Evolutionary conservation across 2,329 filamentous ascomycete genomes (phyloP).

Genomic region (Pezicula rhizophila): DNA sequence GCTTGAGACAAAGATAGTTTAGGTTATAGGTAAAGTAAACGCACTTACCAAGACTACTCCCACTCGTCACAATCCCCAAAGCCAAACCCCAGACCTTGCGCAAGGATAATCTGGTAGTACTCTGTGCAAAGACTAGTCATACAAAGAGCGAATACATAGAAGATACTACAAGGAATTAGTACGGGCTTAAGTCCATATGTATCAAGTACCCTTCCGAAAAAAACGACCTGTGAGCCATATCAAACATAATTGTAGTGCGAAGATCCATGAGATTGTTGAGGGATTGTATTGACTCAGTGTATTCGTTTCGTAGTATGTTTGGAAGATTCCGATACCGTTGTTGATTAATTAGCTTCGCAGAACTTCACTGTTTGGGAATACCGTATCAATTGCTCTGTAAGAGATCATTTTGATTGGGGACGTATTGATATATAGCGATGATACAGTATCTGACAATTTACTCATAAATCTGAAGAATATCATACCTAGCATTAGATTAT

Average conservation of each 20-base stretch:
- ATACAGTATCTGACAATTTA: no score
- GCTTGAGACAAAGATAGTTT: constrained; percentile 12
- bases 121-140: constrained; percentile 52
- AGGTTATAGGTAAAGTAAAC: no score
- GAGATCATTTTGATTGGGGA: no score
- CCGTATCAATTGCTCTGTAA: no score
- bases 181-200: constrained; percentile 53
- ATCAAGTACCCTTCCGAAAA: constrained; percentile 58
- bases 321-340: constrained; percentile 42
- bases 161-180: constrained; percentile 42
- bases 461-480: no score
- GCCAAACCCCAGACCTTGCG: constrained; percentile 39
- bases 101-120: constrained; percentile 47
- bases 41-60: constrained; percentile 46
- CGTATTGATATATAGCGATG: no score
- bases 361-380: no score
- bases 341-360: no score
- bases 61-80: constrained; percentile 40
- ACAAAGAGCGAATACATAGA: constrained; percentile 56
- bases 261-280: constrained; percentile 54
- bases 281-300: constrained; percentile 41
- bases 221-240: constrained; percentile 45
- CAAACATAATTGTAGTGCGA: constrained; percentile 46
- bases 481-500: no score
- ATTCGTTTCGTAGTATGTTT: constrained; percentile 47